Conservation (phyloP, 768 basidiomycete genomes). For the Tephrocybe sp. region DNA sequence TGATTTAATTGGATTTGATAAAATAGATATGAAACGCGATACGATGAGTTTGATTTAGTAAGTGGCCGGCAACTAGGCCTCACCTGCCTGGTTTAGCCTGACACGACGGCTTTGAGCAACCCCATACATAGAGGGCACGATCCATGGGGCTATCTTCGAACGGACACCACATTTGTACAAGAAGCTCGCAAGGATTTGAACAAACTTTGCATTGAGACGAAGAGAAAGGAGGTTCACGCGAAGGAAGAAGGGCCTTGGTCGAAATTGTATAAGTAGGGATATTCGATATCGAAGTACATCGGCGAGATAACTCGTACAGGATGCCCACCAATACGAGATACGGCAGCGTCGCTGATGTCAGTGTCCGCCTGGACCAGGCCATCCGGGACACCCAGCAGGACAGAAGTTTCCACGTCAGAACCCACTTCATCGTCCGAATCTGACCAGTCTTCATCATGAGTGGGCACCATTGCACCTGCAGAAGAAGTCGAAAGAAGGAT, state of each 20-base stretch:
- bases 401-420: conserved; percentile 64
- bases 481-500: conserved; percentile 13
- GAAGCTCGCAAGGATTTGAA: conserved; percentile 71
- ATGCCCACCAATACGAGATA: conserved; percentile 87
- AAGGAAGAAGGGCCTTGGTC: conserved; percentile 71
- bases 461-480: conserved; percentile 36
- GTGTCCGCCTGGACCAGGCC: conserved; percentile 55
- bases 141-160: conserved; percentile 85
- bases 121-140: conserved; percentile 84
- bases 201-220: conserved; percentile 75
- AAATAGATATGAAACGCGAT: conserved; percentile 2
- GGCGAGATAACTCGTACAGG: conserved; percentile 72
- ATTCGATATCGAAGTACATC: conserved; percentile 49
- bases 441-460: conserved; percentile 67
- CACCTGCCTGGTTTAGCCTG: conserved; percentile 80
- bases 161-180: conserved; percentile 90
- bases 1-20: conserved; percentile 27
- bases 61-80: conserved; percentile 25
- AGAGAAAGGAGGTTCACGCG: conserved; percentile 57
- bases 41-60: conserved; percentile 15
- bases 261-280: conserved; percentile 42
- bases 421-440: conserved; percentile 72
- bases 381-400: conserved; percentile 81
- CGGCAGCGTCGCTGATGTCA: conserved; percentile 74
- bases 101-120: conserved; percentile 67